Percentiles rank a stretch among this genome's conserved stretches.
Evolutionary conservation across 345 rosid species (phyloP).

Genomic region (Luvunga scandens): DNA sequence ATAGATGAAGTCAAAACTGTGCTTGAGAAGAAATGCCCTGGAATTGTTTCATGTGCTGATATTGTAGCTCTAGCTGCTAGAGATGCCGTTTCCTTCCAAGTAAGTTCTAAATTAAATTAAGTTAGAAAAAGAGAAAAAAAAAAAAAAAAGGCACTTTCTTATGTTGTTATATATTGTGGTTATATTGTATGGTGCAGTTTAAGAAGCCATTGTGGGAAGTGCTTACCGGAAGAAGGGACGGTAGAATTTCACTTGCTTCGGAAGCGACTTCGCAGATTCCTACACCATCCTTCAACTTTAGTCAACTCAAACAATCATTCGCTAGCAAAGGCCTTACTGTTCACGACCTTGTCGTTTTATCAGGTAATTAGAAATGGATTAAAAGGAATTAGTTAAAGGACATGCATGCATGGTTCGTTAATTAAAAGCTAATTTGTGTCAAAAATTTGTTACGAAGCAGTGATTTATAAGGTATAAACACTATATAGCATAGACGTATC

Average conservation of each 20-base stretch:
- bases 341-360: conserved; percentile 44
- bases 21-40: conserved; percentile 41
- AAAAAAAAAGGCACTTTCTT: too few species aligned
- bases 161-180: not conserved
- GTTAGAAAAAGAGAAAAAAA: too few species aligned
- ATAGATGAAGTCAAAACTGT: conserved; percentile 39
- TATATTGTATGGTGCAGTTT: conserved; percentile 19
- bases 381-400: not conserved
- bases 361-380: conserved; percentile 24
- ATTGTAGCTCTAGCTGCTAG: conserved; percentile 42
- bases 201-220: conserved; percentile 41
- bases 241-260: conserved; percentile 27
- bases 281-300: conserved; percentile 22
- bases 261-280: conserved; percentile 31
- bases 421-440: too few species aligned
- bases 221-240: conserved; percentile 49
- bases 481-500: too few species aligned
- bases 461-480: too few species aligned
- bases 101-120: conserved; percentile 2
- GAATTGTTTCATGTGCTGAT: conserved; percentile 49
- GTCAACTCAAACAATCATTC: conserved; percentile 29
- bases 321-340: conserved; percentile 33
- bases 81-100: conserved; percentile 37
- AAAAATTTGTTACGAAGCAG: too few species aligned
- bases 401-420: not conserved